A percentile compares a stretch with the other conserved stretches of the same genome.
These are phyloP conservation scores for Spinellus fusiger DNA, from an alignment of 192 early-diverging fungal genomes.

Conservation along the genomic window DNA sequence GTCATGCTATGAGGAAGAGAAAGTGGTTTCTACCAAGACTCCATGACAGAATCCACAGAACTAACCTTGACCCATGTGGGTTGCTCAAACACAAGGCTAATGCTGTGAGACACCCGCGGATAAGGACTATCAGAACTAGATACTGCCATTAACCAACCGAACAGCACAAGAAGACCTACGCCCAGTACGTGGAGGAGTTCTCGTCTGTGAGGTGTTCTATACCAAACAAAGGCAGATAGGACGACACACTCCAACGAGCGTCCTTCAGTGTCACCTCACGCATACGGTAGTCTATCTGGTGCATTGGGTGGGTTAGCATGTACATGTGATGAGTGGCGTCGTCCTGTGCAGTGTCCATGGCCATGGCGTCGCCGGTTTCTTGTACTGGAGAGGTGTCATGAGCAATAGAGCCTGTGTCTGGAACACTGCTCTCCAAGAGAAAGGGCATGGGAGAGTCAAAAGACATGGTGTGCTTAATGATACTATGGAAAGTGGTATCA, in stretches of 20 bases:
- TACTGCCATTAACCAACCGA: neutral
- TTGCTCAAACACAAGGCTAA: conserved; percentile 67
- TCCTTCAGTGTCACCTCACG: conserved; percentile 52
- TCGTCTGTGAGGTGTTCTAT: conserved; percentile 61
- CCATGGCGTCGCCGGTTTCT: neutral
- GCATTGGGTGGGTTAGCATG: neutral
- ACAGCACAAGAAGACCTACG: conserved; percentile 40
- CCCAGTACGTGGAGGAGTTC: conserved; percentile 73
- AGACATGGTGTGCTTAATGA: too few relatives aligned
- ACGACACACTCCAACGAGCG: conserved; percentile 66
- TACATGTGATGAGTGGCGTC: neutral
- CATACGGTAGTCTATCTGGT: neutral
- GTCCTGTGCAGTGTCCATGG: neutral
- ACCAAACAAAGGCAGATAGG: conserved; percentile 55
- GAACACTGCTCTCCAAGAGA: too few relatives aligned
- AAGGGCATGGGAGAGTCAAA: too few relatives aligned
- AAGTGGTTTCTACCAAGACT: neutral
- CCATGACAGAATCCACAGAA: too few relatives aligned
- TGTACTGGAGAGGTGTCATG: neutral
- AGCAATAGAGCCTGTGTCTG: too few relatives aligned
- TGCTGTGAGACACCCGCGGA: conserved; percentile 64
- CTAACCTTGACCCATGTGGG: conserved; percentile 54
- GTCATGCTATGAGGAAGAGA: neutral
- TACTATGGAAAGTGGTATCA: too few relatives aligned
- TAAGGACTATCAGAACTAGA: conserved; percentile 51